These are phyloP conservation scores for Kodamaea kakaduensis DNA, from an alignment of 805 yeast species.

Conservation along the genomic window DNA sequence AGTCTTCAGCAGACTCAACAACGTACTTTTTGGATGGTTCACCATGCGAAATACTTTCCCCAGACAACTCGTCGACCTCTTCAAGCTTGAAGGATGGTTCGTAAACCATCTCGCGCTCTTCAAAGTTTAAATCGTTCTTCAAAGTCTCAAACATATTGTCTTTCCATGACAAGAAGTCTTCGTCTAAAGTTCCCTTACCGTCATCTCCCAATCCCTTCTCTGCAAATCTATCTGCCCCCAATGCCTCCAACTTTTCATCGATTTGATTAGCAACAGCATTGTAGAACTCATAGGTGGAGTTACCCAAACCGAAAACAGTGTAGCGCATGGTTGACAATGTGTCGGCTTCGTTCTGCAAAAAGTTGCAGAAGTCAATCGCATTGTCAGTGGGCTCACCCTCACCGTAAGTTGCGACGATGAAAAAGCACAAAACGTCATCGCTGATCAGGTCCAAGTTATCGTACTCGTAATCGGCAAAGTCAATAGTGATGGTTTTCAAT, in stretches of 20 bases:
- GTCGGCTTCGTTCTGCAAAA: slow-evolving; percentile 53
- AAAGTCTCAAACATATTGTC: slow-evolving; percentile 66
- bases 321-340: slow-evolving; percentile 55
- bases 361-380: slow-evolving; percentile 75
- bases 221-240: slow-evolving; percentile 74
- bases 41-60: slow-evolving; percentile 48
- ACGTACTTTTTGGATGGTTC: slow-evolving; percentile 65
- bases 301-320: slow-evolving; percentile 88
- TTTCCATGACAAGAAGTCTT: slow-evolving; percentile 92
- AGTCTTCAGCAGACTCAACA: slow-evolving; percentile 11
- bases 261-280: slow-evolving; percentile 75
- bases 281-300: slow-evolving; percentile 88
- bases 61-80: slow-evolving; percentile 28
- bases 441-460: slow-evolving; percentile 69
- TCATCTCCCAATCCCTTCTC: slow-evolving; percentile 91
- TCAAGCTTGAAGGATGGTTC: slow-evolving; percentile 59
- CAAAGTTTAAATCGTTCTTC: slow-evolving; percentile 58
- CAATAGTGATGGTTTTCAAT: slow-evolving; percentile 78
- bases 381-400: slow-evolving; percentile 98
- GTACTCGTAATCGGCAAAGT: slow-evolving; percentile 82
- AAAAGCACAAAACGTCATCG: slow-evolving; percentile 50
- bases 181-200: slow-evolving; percentile 91
- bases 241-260: slow-evolving; percentile 46
- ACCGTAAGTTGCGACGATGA: slow-evolving; percentile 91
- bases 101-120: slow-evolving; percentile 76